Conservation (phyloP, 1,284 basidiomycete genomes). For the Fomitiporia mediterranea region DNA sequence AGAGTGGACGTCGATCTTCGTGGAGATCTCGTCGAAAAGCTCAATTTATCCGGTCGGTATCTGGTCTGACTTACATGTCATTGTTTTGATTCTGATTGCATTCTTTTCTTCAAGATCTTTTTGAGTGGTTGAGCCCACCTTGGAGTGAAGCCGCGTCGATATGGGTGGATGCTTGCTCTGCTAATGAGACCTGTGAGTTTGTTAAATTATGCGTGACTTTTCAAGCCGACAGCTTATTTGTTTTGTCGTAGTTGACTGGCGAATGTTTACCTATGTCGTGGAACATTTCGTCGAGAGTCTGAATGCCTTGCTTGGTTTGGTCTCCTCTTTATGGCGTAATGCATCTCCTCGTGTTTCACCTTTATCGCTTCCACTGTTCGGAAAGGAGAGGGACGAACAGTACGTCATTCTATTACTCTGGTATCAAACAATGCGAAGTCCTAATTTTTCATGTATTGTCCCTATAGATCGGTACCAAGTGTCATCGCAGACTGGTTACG, state of each 20-base stretch:
- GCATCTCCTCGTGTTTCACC: conserved; percentile 10
- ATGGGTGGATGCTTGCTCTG: conserved; percentile 52
- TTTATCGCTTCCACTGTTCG: conserved; percentile 20
- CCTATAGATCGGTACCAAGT: background rate
- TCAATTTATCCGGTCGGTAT: conserved; percentile 44
- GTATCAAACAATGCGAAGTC: too few species aligned
- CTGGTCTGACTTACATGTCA: background rate
- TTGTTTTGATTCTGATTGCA: background rate
- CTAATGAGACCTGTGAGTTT: conserved; percentile 46
- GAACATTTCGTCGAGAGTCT: conserved; percentile 38
- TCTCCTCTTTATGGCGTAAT: conserved; percentile 29
- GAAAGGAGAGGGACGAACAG: conserved; percentile 27
- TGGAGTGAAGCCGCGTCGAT: conserved; percentile 46
- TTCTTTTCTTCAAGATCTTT: conserved; percentile 36
- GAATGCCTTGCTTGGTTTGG: conserved; percentile 34
- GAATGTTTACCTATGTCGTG: conserved; percentile 46
- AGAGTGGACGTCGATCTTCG: conserved; percentile 46
- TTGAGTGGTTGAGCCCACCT: conserved; percentile 42
- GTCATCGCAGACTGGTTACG: conserved; percentile 5
- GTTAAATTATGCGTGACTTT: background rate
- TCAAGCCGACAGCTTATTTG: conserved; percentile 16
- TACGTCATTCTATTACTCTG: conserved; percentile 22
- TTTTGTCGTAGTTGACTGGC: conserved; percentile 51
- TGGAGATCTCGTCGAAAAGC: conserved; percentile 47
- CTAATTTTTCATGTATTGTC: too few species aligned